A percentile compares a stretch with the other conserved stretches of the same genome.
These are phyloP conservation scores for Kipferlia bialata DNA, from an alignment of 78 protist species.

Conservation along the genomic window DNA sequence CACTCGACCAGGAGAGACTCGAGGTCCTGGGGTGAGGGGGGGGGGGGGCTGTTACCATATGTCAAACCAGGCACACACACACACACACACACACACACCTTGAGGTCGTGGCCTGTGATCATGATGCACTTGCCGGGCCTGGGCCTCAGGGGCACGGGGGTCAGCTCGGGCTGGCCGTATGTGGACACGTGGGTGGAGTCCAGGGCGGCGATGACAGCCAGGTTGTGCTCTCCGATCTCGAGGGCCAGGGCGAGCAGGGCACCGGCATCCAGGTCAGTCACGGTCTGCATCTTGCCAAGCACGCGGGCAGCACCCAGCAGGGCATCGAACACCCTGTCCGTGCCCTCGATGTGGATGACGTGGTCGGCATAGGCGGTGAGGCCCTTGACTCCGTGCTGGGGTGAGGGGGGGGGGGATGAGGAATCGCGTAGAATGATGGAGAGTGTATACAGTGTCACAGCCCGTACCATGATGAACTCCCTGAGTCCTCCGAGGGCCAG, in stretches of 20 bases:
- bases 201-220: conserved; percentile 32
- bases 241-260: conserved; percentile 10
- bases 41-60: too few species aligned
- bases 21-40: conserved; percentile 33
- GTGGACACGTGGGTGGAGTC: conserved; percentile 11
- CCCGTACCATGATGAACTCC: too few species aligned
- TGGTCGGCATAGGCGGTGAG: conserved; percentile 47
- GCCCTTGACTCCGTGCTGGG: too few species aligned
- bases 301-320: conserved; percentile 10
- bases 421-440: too few species aligned
- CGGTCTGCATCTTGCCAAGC: conserved; percentile 1
- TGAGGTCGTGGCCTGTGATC: conserved; percentile 57
- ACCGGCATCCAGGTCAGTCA: neutral
- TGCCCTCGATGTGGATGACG: conserved; percentile 1
- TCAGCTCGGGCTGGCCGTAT: conserved; percentile 39
- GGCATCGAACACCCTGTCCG: neutral
- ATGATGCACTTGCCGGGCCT: conserved; percentile 40
- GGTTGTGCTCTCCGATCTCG: conserved; percentile 38
- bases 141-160: conserved; percentile 16
- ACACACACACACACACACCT: too few species aligned
- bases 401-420: too few species aligned
- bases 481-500: too few species aligned
- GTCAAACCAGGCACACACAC: too few species aligned
- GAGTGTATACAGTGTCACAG: too few species aligned
- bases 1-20: conserved; percentile 16